Evolutionary conservation across 2,329 filamentous ascomycete species (phyloP), one percentile per base, ranked within the genome.

Genomic region (Ambrosiella xylebori): DNA sequence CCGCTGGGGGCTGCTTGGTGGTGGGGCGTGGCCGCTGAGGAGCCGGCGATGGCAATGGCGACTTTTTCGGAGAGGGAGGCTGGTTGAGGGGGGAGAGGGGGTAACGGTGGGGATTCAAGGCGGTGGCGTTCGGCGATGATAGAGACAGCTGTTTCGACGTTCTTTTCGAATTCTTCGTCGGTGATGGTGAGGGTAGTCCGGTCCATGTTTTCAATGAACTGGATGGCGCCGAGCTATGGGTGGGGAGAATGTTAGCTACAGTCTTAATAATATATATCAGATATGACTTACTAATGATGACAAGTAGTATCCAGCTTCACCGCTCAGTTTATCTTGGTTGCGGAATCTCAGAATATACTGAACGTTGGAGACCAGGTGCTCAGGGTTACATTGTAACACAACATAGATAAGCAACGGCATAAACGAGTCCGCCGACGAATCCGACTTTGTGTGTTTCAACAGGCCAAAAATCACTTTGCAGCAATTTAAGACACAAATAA

Each of bases 401-500:
- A 95, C 93, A 65, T 95, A 97, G 59, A 98, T 98, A 58, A 98
- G 77, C 36, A 97, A 76, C 3, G 93, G 86, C 73, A 96, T 88
- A 65, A 98, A 98, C 0, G 91, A 89, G 71, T 98, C 93, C 11
- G 93, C 93, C 1, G 91, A 97, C 19, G 90, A 91, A 68, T 98
- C 93, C 1, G 85, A 86, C 70, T 95, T 94, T 57, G 88, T 83
- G 67, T 96, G 94, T 63, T 91, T 90, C 56, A 98, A 74, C 54
- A 95, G 81, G 15, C 91, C 93, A 70, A 98, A 97, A 62, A 98
- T 97, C 62, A 98, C 94, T 71, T 98, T 98, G 79, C 93, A 98
- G 72, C 90, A 96, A 71, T 98, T 98, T 58, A 98, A 73, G 51
- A 97, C 88, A 69, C 93, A 98, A 54, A 98, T 97, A 58, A 98